Percentiles rank a stretch among this genome's conserved stretches.
Evolutionary conservation across 2,329 filamentous ascomycete genomes (phyloP).

Genomic region (Cordyceps javanica): DNA sequence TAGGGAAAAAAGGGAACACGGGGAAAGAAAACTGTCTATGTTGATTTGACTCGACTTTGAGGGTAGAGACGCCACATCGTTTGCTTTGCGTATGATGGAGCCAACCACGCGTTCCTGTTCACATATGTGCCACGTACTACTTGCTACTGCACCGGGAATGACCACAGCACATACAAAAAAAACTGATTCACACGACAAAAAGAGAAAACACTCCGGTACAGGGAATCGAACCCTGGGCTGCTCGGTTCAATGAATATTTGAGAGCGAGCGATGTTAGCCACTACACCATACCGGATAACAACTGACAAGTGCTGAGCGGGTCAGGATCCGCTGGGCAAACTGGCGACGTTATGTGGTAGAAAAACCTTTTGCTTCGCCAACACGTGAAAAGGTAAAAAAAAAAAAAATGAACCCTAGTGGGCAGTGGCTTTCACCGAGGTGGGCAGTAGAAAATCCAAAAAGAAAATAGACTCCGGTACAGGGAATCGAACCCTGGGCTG

Average conservation of each 20-base stretch:
- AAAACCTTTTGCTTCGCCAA: neutral
- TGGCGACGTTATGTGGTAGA: neutral
- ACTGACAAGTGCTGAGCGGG: neutral
- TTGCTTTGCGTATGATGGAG: too few relatives aligned
- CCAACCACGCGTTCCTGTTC: too few relatives aligned
- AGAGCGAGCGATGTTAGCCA: conserved; percentile 33
- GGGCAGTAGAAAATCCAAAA: conserved; percentile 8
- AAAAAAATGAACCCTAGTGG: neutral
- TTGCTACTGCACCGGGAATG: too few relatives aligned
- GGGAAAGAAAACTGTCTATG: too few relatives aligned
- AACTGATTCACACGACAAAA: neutral
- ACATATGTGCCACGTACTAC: too few relatives aligned
- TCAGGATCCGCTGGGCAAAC: neutral
- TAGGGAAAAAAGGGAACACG: too few relatives aligned
- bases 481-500: conserved; percentile 18
- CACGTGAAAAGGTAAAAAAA: neutral
- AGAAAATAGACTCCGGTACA: conserved; percentile 14
- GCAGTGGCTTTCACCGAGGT: too few relatives aligned
- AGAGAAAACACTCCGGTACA: conserved; percentile 14
- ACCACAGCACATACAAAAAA: neutral
- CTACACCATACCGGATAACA: conserved; percentile 29
- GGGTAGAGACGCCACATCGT: too few relatives aligned
- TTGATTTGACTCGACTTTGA: too few relatives aligned
- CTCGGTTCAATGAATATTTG: conserved; percentile 17
- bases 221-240: conserved; percentile 18